These are phyloP conservation scores for Sesbania bispinosa DNA, from an alignment of 306 rosid genomes.

Conservation along the genomic window DNA sequence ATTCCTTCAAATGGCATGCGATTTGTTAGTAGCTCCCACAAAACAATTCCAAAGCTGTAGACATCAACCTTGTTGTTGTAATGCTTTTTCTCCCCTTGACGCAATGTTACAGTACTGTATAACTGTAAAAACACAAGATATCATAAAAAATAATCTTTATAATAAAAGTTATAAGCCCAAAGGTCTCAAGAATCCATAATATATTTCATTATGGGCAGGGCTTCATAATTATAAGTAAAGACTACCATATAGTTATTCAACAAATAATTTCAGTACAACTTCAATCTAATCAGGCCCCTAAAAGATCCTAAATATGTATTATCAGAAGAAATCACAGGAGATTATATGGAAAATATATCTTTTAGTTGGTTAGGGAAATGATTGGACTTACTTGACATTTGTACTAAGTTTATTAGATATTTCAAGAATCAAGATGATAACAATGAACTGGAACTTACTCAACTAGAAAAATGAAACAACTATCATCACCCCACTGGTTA, in stretches of 20 bases:
- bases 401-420: neutral
- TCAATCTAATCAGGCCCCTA: neutral
- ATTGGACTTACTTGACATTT: neutral
- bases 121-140: constrained; percentile 44
- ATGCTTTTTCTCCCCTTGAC: constrained; percentile 98
- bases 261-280: neutral
- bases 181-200: neutral
- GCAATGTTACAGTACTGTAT: constrained; percentile 94
- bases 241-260: neutral
- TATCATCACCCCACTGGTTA: neutral
- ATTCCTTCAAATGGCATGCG: constrained; percentile 99
- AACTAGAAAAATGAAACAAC: neutral
- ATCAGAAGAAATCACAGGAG: neutral
- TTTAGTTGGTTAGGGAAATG: neutral
- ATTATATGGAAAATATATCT: neutral
- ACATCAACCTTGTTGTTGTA: constrained; percentile 97
- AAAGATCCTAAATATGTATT: neutral
- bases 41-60: constrained; percentile 95
- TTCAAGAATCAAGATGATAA: neutral
- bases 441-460: neutral
- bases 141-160: neutral
- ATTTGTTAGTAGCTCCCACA: constrained; percentile 95
- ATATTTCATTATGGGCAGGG: neutral
- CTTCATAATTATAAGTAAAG: neutral
- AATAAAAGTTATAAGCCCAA: neutral